Conservation (phyloP, 2,329 filamentous ascomycete species). For the Berkeleyomyces basicola region DNA sequence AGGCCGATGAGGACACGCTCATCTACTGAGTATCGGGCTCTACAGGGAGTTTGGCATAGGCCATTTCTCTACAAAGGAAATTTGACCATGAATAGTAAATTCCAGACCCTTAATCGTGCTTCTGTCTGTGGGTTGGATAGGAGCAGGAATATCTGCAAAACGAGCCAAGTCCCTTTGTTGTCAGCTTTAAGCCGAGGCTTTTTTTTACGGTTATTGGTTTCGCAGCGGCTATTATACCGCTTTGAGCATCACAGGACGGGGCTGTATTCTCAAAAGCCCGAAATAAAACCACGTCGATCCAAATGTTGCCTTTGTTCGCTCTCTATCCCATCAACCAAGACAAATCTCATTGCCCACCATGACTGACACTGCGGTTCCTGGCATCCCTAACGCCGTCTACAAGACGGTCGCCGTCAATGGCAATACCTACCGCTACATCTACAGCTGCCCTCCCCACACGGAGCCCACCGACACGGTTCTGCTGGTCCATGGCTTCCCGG, state of each 20-base stretch:
- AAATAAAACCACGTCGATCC: not conserved
- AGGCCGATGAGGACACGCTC: constrained; percentile 77
- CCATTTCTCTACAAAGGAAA: not conserved
- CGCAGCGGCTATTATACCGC: not conserved
- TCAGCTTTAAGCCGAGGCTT: not conserved
- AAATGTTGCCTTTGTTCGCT: not conserved
- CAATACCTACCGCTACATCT: constrained; percentile 46
- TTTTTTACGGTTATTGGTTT: not conserved
- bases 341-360: not conserved
- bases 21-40: constrained; percentile 48
- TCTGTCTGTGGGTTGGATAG: too few species aligned
- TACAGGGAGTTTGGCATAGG: too few species aligned
- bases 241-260: not conserved
- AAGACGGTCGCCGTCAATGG: constrained; percentile 30
- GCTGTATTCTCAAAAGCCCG: not conserved
- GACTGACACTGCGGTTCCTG: constrained; percentile 14
- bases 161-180: too few species aligned
- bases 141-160: too few species aligned
- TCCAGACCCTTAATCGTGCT: not conserved
- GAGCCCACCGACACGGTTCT: constrained; percentile 33
- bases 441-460: constrained; percentile 32
- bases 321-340: not conserved
- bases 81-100: not conserved
- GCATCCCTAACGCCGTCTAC: constrained; percentile 25
- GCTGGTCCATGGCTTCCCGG: constrained; percentile 63